Evolutionary conservation across 2,329 filamentous ascomycete genomes (phyloP), one percentile per base, ranked within the genome.

Genomic region (Paecilomyces variotii): DNA sequence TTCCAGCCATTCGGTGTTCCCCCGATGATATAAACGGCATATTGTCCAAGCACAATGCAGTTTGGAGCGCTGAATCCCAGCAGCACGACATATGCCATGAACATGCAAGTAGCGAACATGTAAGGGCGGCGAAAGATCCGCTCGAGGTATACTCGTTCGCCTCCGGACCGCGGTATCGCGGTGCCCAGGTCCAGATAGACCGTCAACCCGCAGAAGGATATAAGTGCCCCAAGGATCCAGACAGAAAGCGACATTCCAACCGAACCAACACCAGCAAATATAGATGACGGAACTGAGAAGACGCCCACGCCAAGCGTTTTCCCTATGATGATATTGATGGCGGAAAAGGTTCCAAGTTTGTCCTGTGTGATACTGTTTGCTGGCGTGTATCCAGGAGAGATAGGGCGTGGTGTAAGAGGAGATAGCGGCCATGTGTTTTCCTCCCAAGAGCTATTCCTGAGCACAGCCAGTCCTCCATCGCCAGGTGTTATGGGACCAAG

Each of bases 211-310:
- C 77, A 76, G 56, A 76, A 75, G 0, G 76, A 77, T 39, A 80
- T 76, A 10, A 78, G 60, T 27, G 71, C 73, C 32, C 80, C 82
- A 9, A 83, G 69, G 1, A 82, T 74, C 83, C 83, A 85, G 24
- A 85, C 69, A 53, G 82, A 72, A 12, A 85, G 69, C 6, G 78
- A 74, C 52, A 82, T 76, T 2, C 82, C 82, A 3, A 84, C 82
- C 6, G 78, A 83, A 0, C 82, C 82, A 1, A 81, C 79, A 0
- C 79, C 78, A 6, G 76, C 75, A 59, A 82, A 82, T 54, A 85
- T 81, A n/a, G 81, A 80, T 1, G 79, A 79, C 0, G 82, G 82
- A 0, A 82, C 82, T 0, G 82, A 82, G 64, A 84, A 85, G 26
- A 82, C 72, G 61, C 79, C 74, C 9, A 77, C 70, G 2, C 77